Base-by-base conservation (phyloP, 805 yeast genomes). In the Cyberlindnera misumaiensis region DNA sequence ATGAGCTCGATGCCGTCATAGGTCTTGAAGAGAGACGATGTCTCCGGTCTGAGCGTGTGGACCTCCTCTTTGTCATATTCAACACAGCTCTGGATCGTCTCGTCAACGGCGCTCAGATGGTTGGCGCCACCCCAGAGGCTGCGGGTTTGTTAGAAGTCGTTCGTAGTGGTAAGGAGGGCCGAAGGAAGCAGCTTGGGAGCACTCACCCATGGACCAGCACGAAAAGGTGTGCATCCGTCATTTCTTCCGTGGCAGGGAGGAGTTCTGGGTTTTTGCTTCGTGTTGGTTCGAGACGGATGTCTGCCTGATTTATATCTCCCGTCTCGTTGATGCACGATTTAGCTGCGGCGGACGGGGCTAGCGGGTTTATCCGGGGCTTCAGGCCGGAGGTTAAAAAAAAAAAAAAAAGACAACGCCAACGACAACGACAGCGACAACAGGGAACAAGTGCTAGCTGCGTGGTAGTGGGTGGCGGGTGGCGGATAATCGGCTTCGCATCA, bases 1-100 rank as follows among this genome's bases (percentile, higher is more conserved):
- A 82, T 73, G 36, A 80, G 70, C 47, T 77, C 79, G 15, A 87
- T 68, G 3, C 97, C 97, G 54, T 89, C 96, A 52, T 85, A 84
- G 0, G 96, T 85, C 51, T 78, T 75, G 51, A 81, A 75, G 26
- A 83, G 79, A 0, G 82, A 69, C 45, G 83, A 86, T 1, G 80
- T 67, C 12, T 55, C 72, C 11, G 80, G 89, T 51, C 65, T 64
- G 43, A 72, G 67, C 33, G 60, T 70, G 59, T 55, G 67, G 3
- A 47, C 67, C 32, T 54, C 59, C 42, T 58, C 77, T 52, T 73
- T 70, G 37, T 56, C 65, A 43, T 45, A 65, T 31, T 53, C 46
- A n/a, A 71, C 41, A 1, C 55, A 49, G 8, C 62, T 58, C 12
- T 58, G 56, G 29, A 81, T 56, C 11, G 67, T 58, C 11, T 65